phyloP scores from a whole-genome alignment of 2,329 filamentous ascomycete species.

The Aureobasidium leucospermi region DNA sequence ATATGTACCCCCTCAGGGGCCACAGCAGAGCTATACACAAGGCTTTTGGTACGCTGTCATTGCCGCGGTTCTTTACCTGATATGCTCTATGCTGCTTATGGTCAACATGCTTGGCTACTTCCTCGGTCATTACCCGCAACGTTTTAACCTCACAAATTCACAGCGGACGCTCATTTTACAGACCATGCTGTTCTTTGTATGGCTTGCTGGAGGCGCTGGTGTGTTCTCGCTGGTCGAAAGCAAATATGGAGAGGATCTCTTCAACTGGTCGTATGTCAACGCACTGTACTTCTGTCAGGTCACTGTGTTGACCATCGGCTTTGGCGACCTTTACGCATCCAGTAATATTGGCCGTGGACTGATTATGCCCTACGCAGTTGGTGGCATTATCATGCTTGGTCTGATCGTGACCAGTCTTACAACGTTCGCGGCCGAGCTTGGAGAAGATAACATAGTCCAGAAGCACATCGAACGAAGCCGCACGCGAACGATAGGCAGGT shows the following conservation, averaged over 20 bases:
- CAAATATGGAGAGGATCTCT: constrained; percentile 25
- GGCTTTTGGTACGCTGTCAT: constrained; percentile 84
- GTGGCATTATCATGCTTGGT: constrained; percentile 78
- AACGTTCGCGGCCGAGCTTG: constrained; percentile 54
- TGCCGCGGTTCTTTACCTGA: constrained; percentile 69
- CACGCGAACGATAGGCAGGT: constrained; percentile 46
- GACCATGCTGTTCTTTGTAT: constrained; percentile 77
- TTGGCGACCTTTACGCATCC: constrained; percentile 53
- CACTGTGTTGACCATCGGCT: constrained; percentile 54
- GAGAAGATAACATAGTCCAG: constrained; percentile 54
- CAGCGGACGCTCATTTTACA: constrained; percentile 87
- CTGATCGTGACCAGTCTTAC: constrained; percentile 75
- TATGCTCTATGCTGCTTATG: constrained; percentile 68
- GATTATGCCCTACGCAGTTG: constrained; percentile 73
- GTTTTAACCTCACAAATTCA: constrained; percentile 69
- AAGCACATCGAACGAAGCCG: constrained; percentile 51
- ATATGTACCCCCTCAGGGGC: constrained; percentile 45
- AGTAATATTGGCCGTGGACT: constrained; percentile 58
- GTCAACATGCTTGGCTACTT: constrained; percentile 74
- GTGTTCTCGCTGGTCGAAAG: constrained; percentile 64
- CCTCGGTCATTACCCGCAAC: constrained; percentile 65
- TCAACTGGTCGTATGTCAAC: constrained; percentile 66
- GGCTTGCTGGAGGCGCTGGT: constrained; percentile 68
- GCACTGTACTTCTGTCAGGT: constrained; percentile 62
- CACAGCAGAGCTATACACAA: constrained; percentile 59